Base-by-base conservation (phyloP, 2,329 filamentous ascomycete genomes). In the Trichoderma arundinaceum region DNA sequence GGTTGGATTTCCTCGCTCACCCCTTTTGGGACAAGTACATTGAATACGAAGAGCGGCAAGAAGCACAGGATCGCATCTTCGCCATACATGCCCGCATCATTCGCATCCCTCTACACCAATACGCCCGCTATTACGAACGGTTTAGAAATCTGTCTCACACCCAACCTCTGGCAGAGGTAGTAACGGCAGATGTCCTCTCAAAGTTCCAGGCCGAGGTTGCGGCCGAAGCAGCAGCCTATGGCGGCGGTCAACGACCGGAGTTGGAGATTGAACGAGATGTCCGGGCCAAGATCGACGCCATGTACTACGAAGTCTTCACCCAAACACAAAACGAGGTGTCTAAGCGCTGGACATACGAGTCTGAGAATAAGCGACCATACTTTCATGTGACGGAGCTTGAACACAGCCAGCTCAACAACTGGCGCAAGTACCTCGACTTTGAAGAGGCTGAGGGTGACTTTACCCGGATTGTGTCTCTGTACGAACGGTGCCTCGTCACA, bases 1-100 rank as follows among this genome's bases (percentile, higher is more conserved):
- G 95, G 15, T 85, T 98, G 17, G 95, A 99, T 78, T 99, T 97
- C 75, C 84, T 97, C 35, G 90, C 94, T 2, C 93, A 97, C 75
- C 93, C 93, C 1, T 97, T 99, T 80, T 99, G 95, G 95, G 95
- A 99, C 78, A 98, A 97, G 79, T 99, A 97, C 74, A 88, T 99
- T 69, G 95, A 98, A 76, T 98, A 96, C 73, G 95, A 98, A 76
- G 94, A 97, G 76, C 90, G 94, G 1, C 84, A 94, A 68, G 93
- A 97, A 73, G 88, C 90, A 0, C 87, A 90, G 13, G 92, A 96
- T 69, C 92, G 88, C 73, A 92, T 97, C 63, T 96, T 96, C 72
- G 88, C 87, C 46, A 92, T 99, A 64, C 84, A 97, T 60, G 84
- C 85, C 68, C 91, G 94, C 62, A 86, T 97, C 64, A 91, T 97